phyloP scores from a whole-genome alignment of 2,329 filamentous ascomycete species.

The Apiospora pterosperma region DNA sequence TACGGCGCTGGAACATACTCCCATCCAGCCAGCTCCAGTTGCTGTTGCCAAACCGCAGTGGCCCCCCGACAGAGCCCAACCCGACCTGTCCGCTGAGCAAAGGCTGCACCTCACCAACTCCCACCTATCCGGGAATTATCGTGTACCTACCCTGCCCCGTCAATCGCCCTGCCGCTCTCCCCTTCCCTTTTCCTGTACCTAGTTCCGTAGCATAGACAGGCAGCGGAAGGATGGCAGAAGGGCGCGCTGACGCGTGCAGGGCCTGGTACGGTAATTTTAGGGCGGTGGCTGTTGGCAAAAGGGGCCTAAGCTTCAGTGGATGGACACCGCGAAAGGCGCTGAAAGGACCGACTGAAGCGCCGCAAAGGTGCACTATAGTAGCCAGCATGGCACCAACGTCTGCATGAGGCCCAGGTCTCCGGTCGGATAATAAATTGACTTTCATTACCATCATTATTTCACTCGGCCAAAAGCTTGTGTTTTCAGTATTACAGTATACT shows the following conservation, averaged over 20 bases:
- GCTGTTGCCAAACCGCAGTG: no score
- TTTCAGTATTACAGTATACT: no score
- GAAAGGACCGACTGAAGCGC: neutral
- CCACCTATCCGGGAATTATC: no score
- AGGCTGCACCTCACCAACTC: no score
- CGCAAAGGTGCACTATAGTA: neutral
- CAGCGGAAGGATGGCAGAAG: neutral
- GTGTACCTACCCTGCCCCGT: no score
- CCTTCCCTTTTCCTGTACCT: neutral
- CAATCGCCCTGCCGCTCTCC: no score
- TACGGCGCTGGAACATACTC: no score
- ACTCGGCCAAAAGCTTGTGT: neutral
- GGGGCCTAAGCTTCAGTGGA: neutral
- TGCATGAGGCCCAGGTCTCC: neutral
- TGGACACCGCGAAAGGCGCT: neutral
- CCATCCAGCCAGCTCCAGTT: no score
- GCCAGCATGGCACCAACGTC: neutral
- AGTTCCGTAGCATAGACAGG: neutral
- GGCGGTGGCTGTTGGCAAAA: neutral
- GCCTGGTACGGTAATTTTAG: neutral
- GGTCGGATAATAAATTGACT: neutral
- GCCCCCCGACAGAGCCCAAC: no score
- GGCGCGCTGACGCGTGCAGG: neutral
- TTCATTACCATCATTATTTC: conserved; percentile 5
- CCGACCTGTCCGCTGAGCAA: no score